Conservation (phyloP, 2,329 filamentous ascomycete species). For the Capronia epimyces region DNA sequence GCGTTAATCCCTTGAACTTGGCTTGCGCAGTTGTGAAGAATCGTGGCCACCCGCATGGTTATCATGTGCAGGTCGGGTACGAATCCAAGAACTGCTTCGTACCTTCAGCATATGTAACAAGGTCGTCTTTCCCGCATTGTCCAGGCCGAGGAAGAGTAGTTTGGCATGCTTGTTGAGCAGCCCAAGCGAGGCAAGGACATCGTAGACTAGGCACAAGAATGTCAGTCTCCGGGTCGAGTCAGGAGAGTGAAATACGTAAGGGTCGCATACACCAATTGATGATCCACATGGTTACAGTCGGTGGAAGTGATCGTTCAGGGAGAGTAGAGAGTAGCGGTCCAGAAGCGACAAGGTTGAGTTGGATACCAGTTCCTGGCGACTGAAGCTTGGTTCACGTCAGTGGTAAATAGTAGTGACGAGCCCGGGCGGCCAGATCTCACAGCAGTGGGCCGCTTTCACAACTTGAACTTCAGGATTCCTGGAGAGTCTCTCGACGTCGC, state of each 20-base stretch:
- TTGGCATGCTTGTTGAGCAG: slow-evolving; percentile 95
- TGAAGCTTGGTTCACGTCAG: slow-evolving; percentile 10
- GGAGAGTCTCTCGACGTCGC: slow-evolving; percentile 1
- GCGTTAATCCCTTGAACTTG: neutral
- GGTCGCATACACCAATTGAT: slow-evolving; percentile 78
- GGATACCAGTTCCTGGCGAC: neutral
- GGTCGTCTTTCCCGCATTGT: slow-evolving; percentile 93
- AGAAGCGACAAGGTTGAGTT: neutral
- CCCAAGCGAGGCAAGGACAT: slow-evolving; percentile 79
- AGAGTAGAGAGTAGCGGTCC: neutral
- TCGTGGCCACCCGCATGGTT: neutral
- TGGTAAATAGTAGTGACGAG: neutral
- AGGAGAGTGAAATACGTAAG: neutral
- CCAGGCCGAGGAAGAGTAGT: slow-evolving; percentile 85
- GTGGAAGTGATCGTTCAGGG: neutral
- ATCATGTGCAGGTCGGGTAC: neutral
- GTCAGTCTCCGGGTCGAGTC: neutral
- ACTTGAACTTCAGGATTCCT: slow-evolving; percentile 2
- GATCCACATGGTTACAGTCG: slow-evolving; percentile 66
- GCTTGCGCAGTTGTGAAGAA: too few species aligned
- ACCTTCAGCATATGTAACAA: slow-evolving; percentile 94
- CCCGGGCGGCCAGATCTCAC: neutral
- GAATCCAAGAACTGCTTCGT: slow-evolving; percentile 27
- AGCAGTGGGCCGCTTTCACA: neutral
- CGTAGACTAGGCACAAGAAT: slow-evolving; percentile 60